Percentiles rank a stretch among this genome's conserved stretches.
Evolutionary conservation across 140 eudicot species (phyloP).

Genomic region (Flaveria floridana): DNA sequence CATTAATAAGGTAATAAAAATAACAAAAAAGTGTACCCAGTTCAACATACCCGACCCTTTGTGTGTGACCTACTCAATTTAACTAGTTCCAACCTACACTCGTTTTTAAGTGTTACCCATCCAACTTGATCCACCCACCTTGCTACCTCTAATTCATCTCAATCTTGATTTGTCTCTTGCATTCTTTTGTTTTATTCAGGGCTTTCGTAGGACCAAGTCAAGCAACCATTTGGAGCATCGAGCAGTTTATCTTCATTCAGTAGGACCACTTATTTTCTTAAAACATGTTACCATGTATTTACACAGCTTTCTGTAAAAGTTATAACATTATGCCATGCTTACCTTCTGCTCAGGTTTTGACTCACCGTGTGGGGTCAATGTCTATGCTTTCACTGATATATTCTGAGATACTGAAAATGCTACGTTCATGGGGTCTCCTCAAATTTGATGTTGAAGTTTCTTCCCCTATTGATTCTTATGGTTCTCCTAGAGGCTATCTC

Average conservation of each 20-base stretch:
- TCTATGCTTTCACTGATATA: slow-evolving; percentile 74
- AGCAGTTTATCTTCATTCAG: slow-evolving; percentile 82
- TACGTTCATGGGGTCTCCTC: slow-evolving; percentile 65
- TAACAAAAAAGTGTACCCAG: neutral
- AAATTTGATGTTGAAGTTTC: slow-evolving; percentile 71
- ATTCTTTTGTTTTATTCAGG: slow-evolving; percentile 45
- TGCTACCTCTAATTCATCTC: neutral
- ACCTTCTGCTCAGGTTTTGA: slow-evolving; percentile 55
- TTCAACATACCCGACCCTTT: neutral
- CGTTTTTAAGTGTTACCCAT: neutral
- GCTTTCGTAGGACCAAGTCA: slow-evolving; percentile 61
- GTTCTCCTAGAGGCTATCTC: slow-evolving; percentile 70
- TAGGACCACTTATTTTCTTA: slow-evolving; percentile 30
- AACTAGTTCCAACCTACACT: neutral
- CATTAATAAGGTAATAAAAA: neutral
- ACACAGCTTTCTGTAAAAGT: neutral
- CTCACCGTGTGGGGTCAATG: slow-evolving; percentile 83
- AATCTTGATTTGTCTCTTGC: slow-evolving; percentile 12
- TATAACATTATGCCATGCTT: slow-evolving; percentile 10
- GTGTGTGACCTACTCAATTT: neutral
- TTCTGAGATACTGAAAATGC: slow-evolving; percentile 74
- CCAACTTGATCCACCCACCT: neutral
- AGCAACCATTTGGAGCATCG: slow-evolving; percentile 60
- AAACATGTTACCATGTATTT: neutral
- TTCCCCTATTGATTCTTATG: slow-evolving; percentile 56